phyloP scores from a whole-genome alignment of 176 grass and related monocot genomes.

The Secale cereale region DNA sequence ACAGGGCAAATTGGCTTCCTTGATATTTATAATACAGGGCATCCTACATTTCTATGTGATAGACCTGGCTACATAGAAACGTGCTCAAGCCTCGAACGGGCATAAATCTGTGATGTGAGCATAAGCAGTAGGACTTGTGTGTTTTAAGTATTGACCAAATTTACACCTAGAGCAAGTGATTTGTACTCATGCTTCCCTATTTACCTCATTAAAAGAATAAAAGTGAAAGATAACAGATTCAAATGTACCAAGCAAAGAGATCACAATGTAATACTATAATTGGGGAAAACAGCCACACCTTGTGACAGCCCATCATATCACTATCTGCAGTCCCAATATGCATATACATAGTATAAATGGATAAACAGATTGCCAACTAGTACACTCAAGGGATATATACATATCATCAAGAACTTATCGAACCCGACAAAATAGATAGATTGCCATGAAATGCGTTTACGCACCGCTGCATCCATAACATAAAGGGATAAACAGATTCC shows the following conservation, averaged over 20 bases:
- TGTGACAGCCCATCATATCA: background rate
- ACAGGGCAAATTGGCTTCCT: background rate
- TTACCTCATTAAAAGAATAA: too few species aligned
- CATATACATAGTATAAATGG: background rate
- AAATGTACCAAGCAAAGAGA: background rate
- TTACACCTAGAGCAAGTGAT: too few species aligned
- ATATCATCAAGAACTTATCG: background rate
- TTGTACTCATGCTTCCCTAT: too few species aligned
- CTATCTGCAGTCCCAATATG: background rate
- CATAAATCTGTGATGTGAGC: too few species aligned
- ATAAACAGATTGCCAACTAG: background rate
- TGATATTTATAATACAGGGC: background rate
- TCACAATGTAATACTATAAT: background rate
- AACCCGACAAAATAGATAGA: background rate
- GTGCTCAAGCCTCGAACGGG: too few species aligned
- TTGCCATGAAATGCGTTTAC: background rate
- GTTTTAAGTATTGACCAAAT: too few species aligned
- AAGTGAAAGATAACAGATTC: too few species aligned
- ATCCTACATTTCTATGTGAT: background rate
- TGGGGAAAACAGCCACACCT: background rate
- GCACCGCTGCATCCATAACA: too few species aligned
- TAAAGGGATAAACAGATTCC: too few species aligned
- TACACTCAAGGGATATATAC: background rate
- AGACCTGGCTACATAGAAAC: too few species aligned
- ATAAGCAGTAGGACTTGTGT: too few species aligned